These are phyloP conservation scores for Hypoxylon sp. DNA, from an alignment of 2,329 filamentous ascomycete genomes.

Conservation along the genomic window DNA sequence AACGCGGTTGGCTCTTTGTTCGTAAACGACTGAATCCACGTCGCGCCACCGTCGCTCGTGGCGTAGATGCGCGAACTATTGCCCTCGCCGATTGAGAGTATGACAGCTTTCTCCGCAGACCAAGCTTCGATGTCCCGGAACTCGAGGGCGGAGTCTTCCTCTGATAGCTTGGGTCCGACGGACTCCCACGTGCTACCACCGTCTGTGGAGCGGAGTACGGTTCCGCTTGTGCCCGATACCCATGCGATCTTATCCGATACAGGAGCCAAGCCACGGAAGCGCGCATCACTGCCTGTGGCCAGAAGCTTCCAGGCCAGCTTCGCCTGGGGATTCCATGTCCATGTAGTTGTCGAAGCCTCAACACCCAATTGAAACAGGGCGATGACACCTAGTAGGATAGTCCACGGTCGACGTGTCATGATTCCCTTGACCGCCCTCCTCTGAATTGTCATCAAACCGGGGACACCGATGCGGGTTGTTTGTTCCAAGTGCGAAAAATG, in stretches of 20 bases:
- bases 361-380: background rate
- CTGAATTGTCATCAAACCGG: conserved; percentile 2
- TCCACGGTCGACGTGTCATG: conserved; percentile 31
- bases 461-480: conserved; percentile 1
- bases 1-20: conserved; percentile 53
- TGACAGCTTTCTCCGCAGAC: conserved; percentile 58
- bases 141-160: conserved; percentile 48
- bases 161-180: conserved; percentile 50
- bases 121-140: conserved; percentile 59
- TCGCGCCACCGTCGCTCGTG: conserved; percentile 51
- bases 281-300: conserved; percentile 48
- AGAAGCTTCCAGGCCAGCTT: conserved; percentile 48
- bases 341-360: conserved; percentile 1
- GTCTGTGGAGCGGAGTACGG: conserved; percentile 52
- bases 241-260: conserved; percentile 53
- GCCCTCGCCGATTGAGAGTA: conserved; percentile 57
- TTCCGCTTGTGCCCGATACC: conserved; percentile 53
- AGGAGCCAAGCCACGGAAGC: conserved; percentile 54
- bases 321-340: background rate
- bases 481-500: conserved; percentile 1
- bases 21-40: conserved; percentile 51
- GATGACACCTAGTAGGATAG: conserved; percentile 1
- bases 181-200: conserved; percentile 53
- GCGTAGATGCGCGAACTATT: conserved; percentile 53
- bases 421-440: background rate